These are phyloP conservation scores for Aspergillus ellipticus DNA, from an alignment of 495 filamentous ascomycete species.

Conservation along the genomic window DNA sequence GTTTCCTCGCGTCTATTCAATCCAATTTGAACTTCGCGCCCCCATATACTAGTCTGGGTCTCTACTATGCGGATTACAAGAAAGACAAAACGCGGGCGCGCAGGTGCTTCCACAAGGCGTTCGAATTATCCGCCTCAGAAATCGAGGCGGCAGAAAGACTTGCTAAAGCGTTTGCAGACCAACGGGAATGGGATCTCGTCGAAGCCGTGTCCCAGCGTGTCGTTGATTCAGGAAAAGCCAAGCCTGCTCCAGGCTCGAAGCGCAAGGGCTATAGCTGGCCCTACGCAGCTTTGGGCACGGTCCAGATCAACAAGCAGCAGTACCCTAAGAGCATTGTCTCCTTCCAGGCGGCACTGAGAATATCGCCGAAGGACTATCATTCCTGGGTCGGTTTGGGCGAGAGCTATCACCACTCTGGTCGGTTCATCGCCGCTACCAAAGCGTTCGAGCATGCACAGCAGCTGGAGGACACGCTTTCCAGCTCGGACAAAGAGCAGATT, in stretches of 20 bases:
- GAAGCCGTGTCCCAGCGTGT: conserved; percentile 89
- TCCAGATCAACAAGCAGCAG: conserved; percentile 91
- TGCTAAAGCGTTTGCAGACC: conserved; percentile 77
- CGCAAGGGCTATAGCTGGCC: conserved; percentile 92
- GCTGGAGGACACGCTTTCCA: conserved; percentile 48
- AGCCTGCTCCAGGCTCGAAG: conserved; percentile 85
- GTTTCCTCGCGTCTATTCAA: conserved; percentile 80
- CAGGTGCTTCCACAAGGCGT: conserved; percentile 93
- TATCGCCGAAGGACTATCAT: conserved; percentile 81
- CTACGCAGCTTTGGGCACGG: conserved; percentile 91
- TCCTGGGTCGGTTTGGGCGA: conserved; percentile 96
- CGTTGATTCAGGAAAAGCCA: conserved; percentile 85
- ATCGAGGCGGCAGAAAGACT: conserved; percentile 84
- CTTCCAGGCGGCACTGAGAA: conserved; percentile 85
- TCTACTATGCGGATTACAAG: conserved; percentile 91
- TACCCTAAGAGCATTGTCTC: conserved; percentile 82
- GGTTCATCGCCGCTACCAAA: conserved; percentile 88
- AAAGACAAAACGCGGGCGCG: conserved; percentile 79
- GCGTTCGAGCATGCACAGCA: conserved; percentile 78
- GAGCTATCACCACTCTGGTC: conserved; percentile 89
- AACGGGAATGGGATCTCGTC: conserved; percentile 93
- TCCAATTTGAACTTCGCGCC: conserved; percentile 87
- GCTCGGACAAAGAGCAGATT: conserved; percentile 53
- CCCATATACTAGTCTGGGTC: conserved; percentile 87
- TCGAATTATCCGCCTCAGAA: conserved; percentile 87